Conservation (phyloP, 768 basidiomycete genomes). For the Lactarius deliciosus region DNA sequence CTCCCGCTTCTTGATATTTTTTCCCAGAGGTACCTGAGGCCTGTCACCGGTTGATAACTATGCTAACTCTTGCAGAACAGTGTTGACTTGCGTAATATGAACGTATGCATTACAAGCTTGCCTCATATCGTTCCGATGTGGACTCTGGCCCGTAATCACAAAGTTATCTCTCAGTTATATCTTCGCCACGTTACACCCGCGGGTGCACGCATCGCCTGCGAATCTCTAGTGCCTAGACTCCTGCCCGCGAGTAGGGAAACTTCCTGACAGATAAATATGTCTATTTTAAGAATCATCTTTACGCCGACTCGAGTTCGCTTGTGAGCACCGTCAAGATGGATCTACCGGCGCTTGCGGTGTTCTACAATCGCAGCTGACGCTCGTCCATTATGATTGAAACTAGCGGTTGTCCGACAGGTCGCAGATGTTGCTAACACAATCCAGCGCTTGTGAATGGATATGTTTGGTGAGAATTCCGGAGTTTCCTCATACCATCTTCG, state of each 20-base stretch:
- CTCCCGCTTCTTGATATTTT: not conserved
- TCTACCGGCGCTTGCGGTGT: not conserved
- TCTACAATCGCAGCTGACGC: not conserved
- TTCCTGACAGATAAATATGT: not conserved
- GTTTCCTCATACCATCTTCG: not conserved
- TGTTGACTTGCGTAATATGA: conserved; percentile 21
- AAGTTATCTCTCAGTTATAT: not conserved
- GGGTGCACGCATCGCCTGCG: not conserved
- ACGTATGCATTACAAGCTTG: conserved; percentile 15
- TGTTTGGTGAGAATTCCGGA: conserved; percentile 17
- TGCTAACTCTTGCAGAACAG: conserved; percentile 9
- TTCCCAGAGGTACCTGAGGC: conserved; percentile 11
- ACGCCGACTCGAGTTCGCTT: not conserved
- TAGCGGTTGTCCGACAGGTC: conserved; percentile 13
- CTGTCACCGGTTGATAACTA: conserved; percentile 3
- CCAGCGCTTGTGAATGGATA: conserved; percentile 9
- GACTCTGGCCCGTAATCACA: not conserved
- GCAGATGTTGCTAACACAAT: conserved; percentile 17
- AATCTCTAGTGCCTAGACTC: not conserved
- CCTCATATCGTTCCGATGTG: conserved; percentile 15
- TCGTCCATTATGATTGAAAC: conserved; percentile 3
- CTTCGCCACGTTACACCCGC: not conserved
- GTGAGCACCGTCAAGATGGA: not conserved
- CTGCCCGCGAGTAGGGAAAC: not conserved
- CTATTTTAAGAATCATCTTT: conserved; percentile 9